Base-by-base conservation (phyloP, 352 stramenopile species). In the Pythium utonaiense region DNA sequence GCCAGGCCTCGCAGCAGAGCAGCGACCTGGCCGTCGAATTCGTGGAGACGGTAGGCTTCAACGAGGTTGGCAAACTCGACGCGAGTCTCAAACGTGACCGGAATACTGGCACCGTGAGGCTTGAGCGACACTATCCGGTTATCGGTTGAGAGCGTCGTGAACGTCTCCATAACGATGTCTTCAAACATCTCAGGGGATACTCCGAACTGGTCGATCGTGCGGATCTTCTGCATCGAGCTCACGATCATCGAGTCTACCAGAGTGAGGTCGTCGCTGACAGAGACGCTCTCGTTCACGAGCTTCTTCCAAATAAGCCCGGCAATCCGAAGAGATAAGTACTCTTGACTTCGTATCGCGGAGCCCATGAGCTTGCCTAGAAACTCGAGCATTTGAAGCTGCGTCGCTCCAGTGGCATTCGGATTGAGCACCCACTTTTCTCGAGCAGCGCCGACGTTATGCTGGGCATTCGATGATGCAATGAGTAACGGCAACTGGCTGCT, bases 341-440 rank as follows among this genome's bases (percentile, higher is more conserved):
- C 74, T 38, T 96, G 92, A 53, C 84, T 95, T 3, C 92, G 88
- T 30, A 97, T 78, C 6, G 71, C 75, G 17, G 88, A 78, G 0
- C 92, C 93, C 71, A 98, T 94, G 5, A 98, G 68, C 60, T 97
- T 97, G 8, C 93, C 93, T 10, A 98, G 67, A 52, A 98, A 98
- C 49, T 94, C 80, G 33, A 95, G 92, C 82, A 97, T 96, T 28
- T 87, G 79, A 19, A 86, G 65, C 17, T 78, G 52, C 31, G 70
- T 86, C 0, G 41, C 28, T n/a, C 61, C 70, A 9, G 56, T 71
- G 13, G 91, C 78, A 16, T 74, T 76, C 1, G 93, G 89, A 62
- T 97, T 96, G 49, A 97, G 48, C 13, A 98, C 65, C 78, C 90
- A 98, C 47, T 91, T 94, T 48, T 98, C 92, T 6, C 88, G 74